Base-by-base conservation (phyloP, 352 stramenopile genomes). In the Phytophthora vignae region DNA sequence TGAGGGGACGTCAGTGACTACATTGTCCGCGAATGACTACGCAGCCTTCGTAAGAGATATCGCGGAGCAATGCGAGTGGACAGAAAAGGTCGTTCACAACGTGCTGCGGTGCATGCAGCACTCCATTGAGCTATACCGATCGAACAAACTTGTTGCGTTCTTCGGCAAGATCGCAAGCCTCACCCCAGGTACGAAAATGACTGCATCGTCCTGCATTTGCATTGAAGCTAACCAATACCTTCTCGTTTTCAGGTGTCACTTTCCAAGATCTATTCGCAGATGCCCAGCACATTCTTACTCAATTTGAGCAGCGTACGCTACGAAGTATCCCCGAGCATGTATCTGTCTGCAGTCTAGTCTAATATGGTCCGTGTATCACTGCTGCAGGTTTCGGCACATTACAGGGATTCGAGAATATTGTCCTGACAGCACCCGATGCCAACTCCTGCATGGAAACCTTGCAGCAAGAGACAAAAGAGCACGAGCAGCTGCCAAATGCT, bases 221-320 rank as follows among this genome's bases (percentile, higher is more conserved):
- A 33, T n/a, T 55, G 31, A 15, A 36, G 9, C 67, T 78, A 60
- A 72, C 36, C 3, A 22, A 61, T 25, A 17, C 9, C 14, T 50
- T 44, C 44, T 52, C 10, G 9, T 60, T 65, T 65, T 9, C 38
- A 88, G 81, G 60, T 17, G 36, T 82, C 21, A 79, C 57, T 21
- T 67, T 83, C 55, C 58, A 60, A 48, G 68, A 79, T 8, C 49
- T 85, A 22, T 79, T 81, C 17, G 66, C 69, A 27, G 29, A 78
- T 44, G 78, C 52, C 6, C 63, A 85, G 12, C 53, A 73, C n/a
- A 80, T 88, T 56, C 19, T 90, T 15, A 79, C 70, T 27, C 44
- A 73, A 31, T 87, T 86, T 62, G 60, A 87, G 48, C 57, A 81
- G 36, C 73, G 82, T 88, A 82, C 53, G 82, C 42, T 46, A 29